phyloP scores from a whole-genome alignment of 2,329 filamentous ascomycete genomes.

The Parascedosporium putredinis region DNA sequence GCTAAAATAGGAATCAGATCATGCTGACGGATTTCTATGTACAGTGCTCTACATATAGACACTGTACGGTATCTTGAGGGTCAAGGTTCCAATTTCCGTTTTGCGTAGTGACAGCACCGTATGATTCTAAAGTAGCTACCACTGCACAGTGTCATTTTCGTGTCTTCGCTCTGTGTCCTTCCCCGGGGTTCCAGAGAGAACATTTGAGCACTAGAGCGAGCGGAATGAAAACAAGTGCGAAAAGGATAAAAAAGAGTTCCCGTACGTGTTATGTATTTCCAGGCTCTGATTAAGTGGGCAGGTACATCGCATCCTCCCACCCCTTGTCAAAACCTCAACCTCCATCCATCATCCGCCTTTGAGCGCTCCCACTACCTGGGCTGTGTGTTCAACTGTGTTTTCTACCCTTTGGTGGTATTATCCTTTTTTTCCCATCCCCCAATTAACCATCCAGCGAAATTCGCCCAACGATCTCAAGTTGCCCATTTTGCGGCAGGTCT shows the following conservation, averaged over 20 bases:
- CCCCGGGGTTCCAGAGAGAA: too few species aligned
- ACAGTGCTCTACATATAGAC: not conserved
- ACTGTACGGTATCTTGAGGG: too few species aligned
- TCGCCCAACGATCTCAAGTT: conserved; percentile 1
- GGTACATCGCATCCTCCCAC: not conserved
- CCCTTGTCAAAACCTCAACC: not conserved
- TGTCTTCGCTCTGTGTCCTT: too few species aligned
- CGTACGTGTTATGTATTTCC: too few species aligned
- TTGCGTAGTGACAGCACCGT: too few species aligned
- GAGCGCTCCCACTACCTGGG: conserved; percentile 1
- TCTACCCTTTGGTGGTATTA: conserved; percentile 3
- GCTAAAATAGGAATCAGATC: conserved; percentile 1
- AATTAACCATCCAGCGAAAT: not conserved
- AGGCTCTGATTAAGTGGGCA: too few species aligned
- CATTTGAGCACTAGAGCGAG: too few species aligned
- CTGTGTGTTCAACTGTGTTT: not conserved
- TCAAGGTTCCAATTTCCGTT: not conserved
- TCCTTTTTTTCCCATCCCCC: not conserved
- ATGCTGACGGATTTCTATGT: not conserved
- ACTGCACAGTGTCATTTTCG: too few species aligned
- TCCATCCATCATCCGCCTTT: not conserved
- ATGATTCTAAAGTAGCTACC: too few species aligned
- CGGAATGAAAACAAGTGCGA: too few species aligned
- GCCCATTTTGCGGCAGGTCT: conserved; percentile 1
- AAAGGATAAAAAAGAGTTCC: too few species aligned